Evolutionary conservation across 2,329 filamentous ascomycete genomes (phyloP).

Genomic region (Cyanodermella asteris): DNA sequence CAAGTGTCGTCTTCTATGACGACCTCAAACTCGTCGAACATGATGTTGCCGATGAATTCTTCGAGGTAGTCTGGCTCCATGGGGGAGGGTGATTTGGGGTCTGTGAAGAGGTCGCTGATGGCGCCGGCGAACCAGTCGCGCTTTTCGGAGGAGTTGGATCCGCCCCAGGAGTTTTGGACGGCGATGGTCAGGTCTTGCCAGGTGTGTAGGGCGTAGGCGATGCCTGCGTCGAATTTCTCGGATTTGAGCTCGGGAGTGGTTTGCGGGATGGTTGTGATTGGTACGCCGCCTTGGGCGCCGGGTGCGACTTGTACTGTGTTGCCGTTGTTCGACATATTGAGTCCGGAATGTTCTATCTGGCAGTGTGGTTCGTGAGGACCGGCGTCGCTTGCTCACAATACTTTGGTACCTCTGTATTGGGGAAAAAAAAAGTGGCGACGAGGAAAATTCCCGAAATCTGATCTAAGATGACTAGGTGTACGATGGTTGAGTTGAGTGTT

Average conservation of each 20-base stretch:
- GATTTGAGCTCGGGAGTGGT: slow-evolving; percentile 2
- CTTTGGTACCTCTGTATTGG: no score
- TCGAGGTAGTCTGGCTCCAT: slow-evolving; percentile 55
- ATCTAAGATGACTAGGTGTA: no score
- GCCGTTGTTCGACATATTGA: no score
- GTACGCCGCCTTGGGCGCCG: slow-evolving; percentile 5
- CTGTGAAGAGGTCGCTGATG: slow-evolving; percentile 54
- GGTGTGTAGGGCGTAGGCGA: slow-evolving; percentile 63
- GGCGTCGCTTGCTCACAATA: no score
- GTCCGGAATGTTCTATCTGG: no score
- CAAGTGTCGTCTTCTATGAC: slow-evolving; percentile 78
- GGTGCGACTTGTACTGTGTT: background rate
- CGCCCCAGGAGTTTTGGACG: slow-evolving; percentile 73
- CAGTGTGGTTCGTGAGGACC: no score
- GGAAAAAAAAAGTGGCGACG: no score
- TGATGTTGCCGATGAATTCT: slow-evolving; percentile 64
- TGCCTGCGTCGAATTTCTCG: slow-evolving; percentile 59
- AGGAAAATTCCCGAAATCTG: no score
- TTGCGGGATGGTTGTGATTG: no score
- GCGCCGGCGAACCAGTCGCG: slow-evolving; percentile 91
- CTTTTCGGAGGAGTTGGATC: slow-evolving; percentile 62
- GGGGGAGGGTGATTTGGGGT: no score
- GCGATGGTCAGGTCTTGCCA: slow-evolving; percentile 80
- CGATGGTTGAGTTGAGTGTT: no score
- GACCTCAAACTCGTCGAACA: slow-evolving; percentile 90